Conservation (phyloP, 2,329 filamentous ascomycete genomes). For the Penicillium hesseltinei region DNA sequence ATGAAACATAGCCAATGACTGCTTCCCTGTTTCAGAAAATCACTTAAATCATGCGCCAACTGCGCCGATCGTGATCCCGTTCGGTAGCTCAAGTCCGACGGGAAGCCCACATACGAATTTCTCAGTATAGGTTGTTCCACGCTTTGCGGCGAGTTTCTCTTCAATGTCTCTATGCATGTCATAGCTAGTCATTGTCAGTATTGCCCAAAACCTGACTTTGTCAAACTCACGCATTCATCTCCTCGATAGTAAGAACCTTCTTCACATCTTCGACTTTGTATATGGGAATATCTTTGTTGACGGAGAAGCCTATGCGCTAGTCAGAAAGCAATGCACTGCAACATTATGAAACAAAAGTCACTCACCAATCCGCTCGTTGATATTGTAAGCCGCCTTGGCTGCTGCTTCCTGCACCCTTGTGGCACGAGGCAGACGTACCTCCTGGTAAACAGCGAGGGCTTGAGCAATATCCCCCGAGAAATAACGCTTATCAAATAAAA, state of each 20-base stretch:
- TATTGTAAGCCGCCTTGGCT: conserved; percentile 59
- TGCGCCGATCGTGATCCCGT: conserved; percentile 27
- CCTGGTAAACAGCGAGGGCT: conserved; percentile 51
- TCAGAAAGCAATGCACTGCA: conserved; percentile 7
- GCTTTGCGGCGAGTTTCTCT: conserved; percentile 43
- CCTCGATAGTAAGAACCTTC: conserved; percentile 64
- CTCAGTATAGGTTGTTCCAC: conserved; percentile 32
- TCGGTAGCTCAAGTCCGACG: conserved; percentile 44
- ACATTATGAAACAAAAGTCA: background rate
- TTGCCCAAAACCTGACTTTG: background rate
- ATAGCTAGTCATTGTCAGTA: conserved; percentile 43
- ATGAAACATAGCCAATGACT: background rate
- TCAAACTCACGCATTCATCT: conserved; percentile 62
- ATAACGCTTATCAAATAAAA: conserved; percentile 55
- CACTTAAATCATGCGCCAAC: background rate
- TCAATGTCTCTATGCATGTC: conserved; percentile 60
- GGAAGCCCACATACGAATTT: conserved; percentile 49
- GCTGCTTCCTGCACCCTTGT: conserved; percentile 58
- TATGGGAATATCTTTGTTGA: conserved; percentile 54
- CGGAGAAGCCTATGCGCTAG: conserved; percentile 55
- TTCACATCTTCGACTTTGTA: conserved; percentile 64
- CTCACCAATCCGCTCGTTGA: conserved; percentile 61
- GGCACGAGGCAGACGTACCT: conserved; percentile 55
- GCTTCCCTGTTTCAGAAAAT: background rate
- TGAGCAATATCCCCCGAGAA: conserved; percentile 51